A percentile compares a stretch with the other conserved stretches of the same genome.
Evolutionary conservation across 345 rosid genomes (phyloP).

Genomic region (Salix udensis): DNA sequence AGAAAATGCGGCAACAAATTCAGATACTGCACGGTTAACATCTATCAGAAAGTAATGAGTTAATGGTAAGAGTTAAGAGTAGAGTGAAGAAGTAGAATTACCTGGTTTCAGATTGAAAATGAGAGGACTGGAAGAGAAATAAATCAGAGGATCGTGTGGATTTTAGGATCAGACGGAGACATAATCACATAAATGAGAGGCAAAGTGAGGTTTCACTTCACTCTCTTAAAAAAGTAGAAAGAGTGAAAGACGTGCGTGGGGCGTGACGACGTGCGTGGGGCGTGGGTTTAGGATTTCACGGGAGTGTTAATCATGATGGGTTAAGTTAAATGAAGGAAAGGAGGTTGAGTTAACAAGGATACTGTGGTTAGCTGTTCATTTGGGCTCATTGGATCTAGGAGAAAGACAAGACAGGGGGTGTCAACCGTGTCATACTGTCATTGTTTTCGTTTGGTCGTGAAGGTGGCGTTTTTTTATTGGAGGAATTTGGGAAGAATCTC

Average conservation of each 20-base stretch:
- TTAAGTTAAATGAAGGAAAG: not conserved
- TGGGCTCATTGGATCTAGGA: not conserved
- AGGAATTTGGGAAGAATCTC: not conserved
- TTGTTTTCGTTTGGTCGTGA: not conserved
- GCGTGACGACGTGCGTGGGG: not conserved
- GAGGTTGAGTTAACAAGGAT: not conserved
- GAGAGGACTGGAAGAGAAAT: not conserved
- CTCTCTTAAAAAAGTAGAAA: not conserved
- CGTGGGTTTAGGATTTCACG: not conserved
- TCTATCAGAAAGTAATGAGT: no score
- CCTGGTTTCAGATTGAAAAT: not conserved
- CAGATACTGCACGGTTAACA: not conserved
- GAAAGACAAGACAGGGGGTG: not conserved
- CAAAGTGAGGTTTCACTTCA: not conserved
- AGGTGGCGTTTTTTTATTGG: not conserved
- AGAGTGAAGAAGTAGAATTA: not conserved
- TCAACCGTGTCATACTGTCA: no score
- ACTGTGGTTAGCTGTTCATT: not conserved
- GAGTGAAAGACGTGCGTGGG: not conserved
- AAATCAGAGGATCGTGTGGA: not conserved
- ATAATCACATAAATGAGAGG: not conserved
- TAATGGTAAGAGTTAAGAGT: not conserved
- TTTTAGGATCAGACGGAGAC: not conserved
- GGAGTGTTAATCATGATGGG: not conserved
- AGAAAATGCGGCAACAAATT: not conserved